Base-by-base conservation (phyloP, 768 basidiomycete genomes). In the Holtermanniella nyarrowii region DNA sequence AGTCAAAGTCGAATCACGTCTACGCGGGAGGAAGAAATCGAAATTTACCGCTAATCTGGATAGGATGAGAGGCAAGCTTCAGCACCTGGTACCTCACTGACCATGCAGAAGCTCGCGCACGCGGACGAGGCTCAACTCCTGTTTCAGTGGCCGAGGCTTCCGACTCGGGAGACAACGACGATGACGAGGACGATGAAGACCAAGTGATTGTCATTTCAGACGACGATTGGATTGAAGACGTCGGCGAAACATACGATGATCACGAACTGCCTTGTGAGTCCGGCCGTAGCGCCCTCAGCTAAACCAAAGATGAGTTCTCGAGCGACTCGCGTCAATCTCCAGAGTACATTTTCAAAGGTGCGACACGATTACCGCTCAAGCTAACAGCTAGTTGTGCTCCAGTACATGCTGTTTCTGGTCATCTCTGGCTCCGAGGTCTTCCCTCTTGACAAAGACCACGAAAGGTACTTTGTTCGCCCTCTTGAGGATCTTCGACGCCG, bases 341-440 rank as follows among this genome's bases (percentile, higher is more conserved):
- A 22, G 82, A 84, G 64, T 75, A 76, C 47, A 79, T 83, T 60
- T 93, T 87, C 72, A 88, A 86, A 69, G 31, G 31, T 37, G 31
- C 7, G 31, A 7, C 31, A 37, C 85, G n/a, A 78, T 78, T 49
- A 76, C 82, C 1, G 82, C 84, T 65, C 81, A 88, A 79, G 84
- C 56, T 85, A 88, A 55, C 88, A 88, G 78, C 89, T 88, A 72
- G 82, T 84, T 37, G 77, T 89, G 42, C 88, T 86, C 58, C 88
- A 93, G 63, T 78, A 89, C 24, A 85, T 89, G 57, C 85, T 89
- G 12, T 82, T 89, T 58, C 73, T 91, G 40, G 84, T 84, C 31
- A 81, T 86, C 25, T 50, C 71, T 64, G 45, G 67, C 1, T 53
- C 59, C 2, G 45, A 48, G 2, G 52, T 57, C 16, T 45, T 63